A percentile compares a stretch with the other conserved stretches of the same genome.
Evolutionary conservation across 2,329 filamentous ascomycete species (phyloP).

Genomic region (Microsporum canis): DNA sequence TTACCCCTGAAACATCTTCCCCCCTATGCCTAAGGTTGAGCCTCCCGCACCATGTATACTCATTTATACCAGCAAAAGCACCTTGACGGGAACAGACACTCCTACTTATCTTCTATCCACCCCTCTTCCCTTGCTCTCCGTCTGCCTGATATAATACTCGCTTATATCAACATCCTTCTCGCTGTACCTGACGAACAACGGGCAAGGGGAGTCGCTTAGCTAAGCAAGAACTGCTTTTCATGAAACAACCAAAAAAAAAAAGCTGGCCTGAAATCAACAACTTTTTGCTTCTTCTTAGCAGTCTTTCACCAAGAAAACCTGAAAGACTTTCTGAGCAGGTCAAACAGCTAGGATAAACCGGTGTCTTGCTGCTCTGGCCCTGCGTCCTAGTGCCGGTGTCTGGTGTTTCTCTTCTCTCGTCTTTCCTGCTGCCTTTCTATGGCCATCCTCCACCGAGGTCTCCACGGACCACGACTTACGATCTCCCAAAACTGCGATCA

Average conservation of each 20-base stretch:
- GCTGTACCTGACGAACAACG: background rate
- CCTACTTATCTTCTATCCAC: background rate
- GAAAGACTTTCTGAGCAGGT: background rate
- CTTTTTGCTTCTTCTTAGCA: background rate
- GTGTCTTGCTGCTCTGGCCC: background rate
- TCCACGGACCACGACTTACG: background rate
- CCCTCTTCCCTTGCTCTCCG: background rate
- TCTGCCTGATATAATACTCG: background rate
- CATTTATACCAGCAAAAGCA: background rate
- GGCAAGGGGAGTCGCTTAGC: background rate
- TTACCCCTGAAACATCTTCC: conserved; percentile 1
- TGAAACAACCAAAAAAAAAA: conserved; percentile 4
- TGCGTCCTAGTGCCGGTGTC: background rate
- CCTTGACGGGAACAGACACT: background rate
- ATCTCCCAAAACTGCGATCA: background rate
- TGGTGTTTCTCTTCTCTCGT: background rate
- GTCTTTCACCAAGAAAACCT: background rate
- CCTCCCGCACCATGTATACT: background rate
- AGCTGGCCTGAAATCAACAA: conserved; percentile 2
- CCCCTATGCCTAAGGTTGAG: background rate
- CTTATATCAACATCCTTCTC: background rate
- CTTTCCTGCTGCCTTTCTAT: background rate
- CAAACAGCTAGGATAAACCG: background rate
- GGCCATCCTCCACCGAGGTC: conserved; percentile 5
- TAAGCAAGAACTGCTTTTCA: background rate